These are phyloP conservation scores for Coprinopsis sp. DNA, from an alignment of 768 basidiomycete species.

Conservation along the genomic window DNA sequence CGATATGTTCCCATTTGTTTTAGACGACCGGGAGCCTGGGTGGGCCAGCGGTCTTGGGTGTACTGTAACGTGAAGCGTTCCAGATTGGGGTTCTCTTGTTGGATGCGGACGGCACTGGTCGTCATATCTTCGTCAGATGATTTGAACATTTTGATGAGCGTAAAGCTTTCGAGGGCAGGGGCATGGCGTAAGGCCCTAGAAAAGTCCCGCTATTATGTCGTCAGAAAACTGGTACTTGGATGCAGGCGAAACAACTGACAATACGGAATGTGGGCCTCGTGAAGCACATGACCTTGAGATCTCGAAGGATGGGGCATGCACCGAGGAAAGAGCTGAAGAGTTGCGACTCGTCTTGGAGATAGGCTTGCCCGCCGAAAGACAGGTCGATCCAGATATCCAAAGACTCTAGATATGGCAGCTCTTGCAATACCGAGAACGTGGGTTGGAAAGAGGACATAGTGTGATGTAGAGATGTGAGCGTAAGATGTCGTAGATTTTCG, in stretches of 20 bases:
- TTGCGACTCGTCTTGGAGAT: constrained; percentile 24
- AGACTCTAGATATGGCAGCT: constrained; percentile 23
- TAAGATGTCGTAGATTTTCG: constrained; percentile 23
- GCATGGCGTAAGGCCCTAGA: constrained; percentile 23
- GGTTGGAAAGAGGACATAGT: constrained; percentile 28
- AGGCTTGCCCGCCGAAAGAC: constrained; percentile 25
- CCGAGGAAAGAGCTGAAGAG: constrained; percentile 25
- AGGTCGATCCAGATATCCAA: constrained; percentile 33
- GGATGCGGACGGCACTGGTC: constrained; percentile 25
- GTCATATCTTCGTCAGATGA: constrained; percentile 31
- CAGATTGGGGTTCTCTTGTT: constrained; percentile 27
- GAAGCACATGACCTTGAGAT: constrained; percentile 32
- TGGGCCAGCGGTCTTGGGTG: constrained; percentile 33
- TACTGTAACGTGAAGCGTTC: constrained; percentile 28
- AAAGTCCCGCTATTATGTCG: constrained; percentile 26
- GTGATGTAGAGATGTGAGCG: constrained; percentile 30
- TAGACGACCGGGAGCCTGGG: constrained; percentile 26
- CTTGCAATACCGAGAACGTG: constrained; percentile 25
- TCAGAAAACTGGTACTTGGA: constrained; percentile 3
- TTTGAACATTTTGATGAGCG: constrained; percentile 32
- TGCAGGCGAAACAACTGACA: constrained; percentile 19
- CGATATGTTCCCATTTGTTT: constrained; percentile 29
- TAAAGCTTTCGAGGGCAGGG: constrained; percentile 28
- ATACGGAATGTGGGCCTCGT: constrained; percentile 31
- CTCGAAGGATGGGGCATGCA: constrained; percentile 26